Conservation (phyloP, 495 filamentous ascomycete species). For the Stereocaulon alpinum region DNA sequence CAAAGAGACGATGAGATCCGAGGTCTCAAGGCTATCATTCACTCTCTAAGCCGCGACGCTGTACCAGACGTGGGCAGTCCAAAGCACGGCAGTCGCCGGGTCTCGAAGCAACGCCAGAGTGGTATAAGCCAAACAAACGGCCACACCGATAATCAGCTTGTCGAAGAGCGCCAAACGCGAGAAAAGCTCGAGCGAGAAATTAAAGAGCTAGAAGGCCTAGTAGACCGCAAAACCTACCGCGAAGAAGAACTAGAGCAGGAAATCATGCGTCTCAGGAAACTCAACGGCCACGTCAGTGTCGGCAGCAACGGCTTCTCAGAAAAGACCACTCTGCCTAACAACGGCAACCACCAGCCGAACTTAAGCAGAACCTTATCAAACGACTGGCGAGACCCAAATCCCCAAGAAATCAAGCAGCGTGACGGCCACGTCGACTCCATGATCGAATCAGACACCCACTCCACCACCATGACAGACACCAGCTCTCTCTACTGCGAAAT, state of each 20-base stretch:
- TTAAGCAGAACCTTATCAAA: slow-evolving; percentile 16
- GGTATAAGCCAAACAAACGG: slow-evolving; percentile 29
- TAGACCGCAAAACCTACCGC: slow-evolving; percentile 60
- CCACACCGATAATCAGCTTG: slow-evolving; percentile 40
- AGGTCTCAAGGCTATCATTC: slow-evolving; percentile 94
- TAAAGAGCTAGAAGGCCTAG: slow-evolving; percentile 56
- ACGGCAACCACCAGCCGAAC: slow-evolving; percentile 19
- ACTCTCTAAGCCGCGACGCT: slow-evolving; percentile 72
- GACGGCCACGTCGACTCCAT: slow-evolving; percentile 8
- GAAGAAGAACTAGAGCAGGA: slow-evolving; percentile 90
- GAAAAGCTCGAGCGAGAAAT: slow-evolving; percentile 70
- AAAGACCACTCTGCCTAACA: slow-evolving; percentile 26
- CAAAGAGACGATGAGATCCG: slow-evolving; percentile 96
- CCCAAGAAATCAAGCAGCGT: background rate
- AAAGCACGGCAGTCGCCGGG: slow-evolving; percentile 24
- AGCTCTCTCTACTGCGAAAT: slow-evolving; percentile 87
- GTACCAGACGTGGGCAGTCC: slow-evolving; percentile 37
- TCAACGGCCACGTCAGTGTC: slow-evolving; percentile 34
- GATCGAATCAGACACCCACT: slow-evolving; percentile 45
- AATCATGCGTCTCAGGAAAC: slow-evolving; percentile 50
- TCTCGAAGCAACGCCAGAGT: slow-evolving; percentile 32
- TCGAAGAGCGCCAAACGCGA: slow-evolving; percentile 42
- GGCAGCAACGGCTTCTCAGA: slow-evolving; percentile 37
- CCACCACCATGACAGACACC: slow-evolving; percentile 58
- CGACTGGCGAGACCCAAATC: slow-evolving; percentile 17